Percentiles rank a stretch among this genome's conserved stretches.
These are phyloP conservation scores for Petunia axillaris DNA, from an alignment of 257 asterid species.

Conservation along the genomic window DNA sequence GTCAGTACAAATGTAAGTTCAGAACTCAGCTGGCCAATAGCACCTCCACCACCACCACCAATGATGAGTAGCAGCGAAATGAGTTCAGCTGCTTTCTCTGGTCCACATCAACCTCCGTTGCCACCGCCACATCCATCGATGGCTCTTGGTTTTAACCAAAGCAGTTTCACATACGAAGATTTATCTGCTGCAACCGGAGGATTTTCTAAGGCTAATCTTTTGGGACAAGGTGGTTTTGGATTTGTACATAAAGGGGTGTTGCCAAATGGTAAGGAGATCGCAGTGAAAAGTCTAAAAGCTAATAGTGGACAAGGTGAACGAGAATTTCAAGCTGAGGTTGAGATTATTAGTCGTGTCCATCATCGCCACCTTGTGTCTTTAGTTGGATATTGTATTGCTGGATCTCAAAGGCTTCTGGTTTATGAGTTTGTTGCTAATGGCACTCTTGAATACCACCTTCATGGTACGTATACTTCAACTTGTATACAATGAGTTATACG, in stretches of 20 bases:
- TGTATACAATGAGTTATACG: neutral
- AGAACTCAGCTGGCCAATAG: slow-evolving; percentile 65
- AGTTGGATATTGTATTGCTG: slow-evolving; percentile 66
- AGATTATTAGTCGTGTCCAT: slow-evolving; percentile 64
- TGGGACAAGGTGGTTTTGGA: slow-evolving; percentile 73
- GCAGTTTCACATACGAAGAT: slow-evolving; percentile 54
- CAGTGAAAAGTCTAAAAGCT: slow-evolving; percentile 58
- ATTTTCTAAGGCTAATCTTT: slow-evolving; percentile 39
- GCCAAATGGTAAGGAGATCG: slow-evolving; percentile 58
- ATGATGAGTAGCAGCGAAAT: slow-evolving; percentile 63
- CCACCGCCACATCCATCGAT: slow-evolving; percentile 58
- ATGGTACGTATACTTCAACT: slow-evolving; percentile 37
- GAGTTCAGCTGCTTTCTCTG: slow-evolving; percentile 66
- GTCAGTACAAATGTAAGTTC: slow-evolving; percentile 63
- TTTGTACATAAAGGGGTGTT: slow-evolving; percentile 61
- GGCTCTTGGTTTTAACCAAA: slow-evolving; percentile 52
- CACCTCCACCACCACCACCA: slow-evolving; percentile 87
- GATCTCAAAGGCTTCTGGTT: slow-evolving; percentile 57
- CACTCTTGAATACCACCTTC: slow-evolving; percentile 61
- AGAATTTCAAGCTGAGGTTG: slow-evolving; percentile 72
- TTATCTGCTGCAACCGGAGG: slow-evolving; percentile 54
- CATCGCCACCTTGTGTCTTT: slow-evolving; percentile 67
- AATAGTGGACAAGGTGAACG: slow-evolving; percentile 72
- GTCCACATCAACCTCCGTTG: slow-evolving; percentile 43
- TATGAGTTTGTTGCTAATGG: slow-evolving; percentile 60